Evolutionary conservation across 2,329 filamentous ascomycete species (phyloP).

Genomic region (Beauveria rudraprayagi): DNA sequence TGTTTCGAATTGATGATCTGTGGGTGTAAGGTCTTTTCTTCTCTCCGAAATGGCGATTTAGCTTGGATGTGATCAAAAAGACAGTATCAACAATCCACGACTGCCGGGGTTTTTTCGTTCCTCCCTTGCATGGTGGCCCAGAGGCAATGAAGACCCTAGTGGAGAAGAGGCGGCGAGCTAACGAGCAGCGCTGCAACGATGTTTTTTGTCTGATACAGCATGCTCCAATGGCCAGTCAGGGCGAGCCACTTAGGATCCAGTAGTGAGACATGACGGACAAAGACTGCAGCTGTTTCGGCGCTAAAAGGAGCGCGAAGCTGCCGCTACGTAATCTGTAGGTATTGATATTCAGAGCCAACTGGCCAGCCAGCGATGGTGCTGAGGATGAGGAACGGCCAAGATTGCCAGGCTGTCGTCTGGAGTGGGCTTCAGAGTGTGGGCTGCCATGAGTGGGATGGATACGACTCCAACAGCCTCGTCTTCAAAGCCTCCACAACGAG

Average conservation of each 20-base stretch:
- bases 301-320: background rate
- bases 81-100: too few species aligned
- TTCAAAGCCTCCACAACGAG: background rate
- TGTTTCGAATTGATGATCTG: too few species aligned
- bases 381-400: background rate
- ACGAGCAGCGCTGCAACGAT: background rate
- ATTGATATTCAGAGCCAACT: background rate
- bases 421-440: background rate
- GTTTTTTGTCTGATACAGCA: background rate
- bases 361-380: background rate
- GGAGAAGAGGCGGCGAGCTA: background rate
- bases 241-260: background rate
- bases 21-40: too few species aligned
- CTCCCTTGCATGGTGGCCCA: too few species aligned
- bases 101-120: too few species aligned
- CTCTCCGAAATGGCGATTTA: too few species aligned
- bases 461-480: slow-evolving; percentile 1
- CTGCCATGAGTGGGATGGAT: background rate
- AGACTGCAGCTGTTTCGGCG: background rate
- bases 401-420: background rate
- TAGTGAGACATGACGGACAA: background rate
- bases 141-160: background rate
- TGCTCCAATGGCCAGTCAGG: background rate
- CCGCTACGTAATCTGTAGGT: background rate
- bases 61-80: too few species aligned